Percentiles rank a stretch among this genome's conserved stretches.
phyloP scores from a whole-genome alignment of 129 eudicot genomes.

The Erigeron canadensis region DNA sequence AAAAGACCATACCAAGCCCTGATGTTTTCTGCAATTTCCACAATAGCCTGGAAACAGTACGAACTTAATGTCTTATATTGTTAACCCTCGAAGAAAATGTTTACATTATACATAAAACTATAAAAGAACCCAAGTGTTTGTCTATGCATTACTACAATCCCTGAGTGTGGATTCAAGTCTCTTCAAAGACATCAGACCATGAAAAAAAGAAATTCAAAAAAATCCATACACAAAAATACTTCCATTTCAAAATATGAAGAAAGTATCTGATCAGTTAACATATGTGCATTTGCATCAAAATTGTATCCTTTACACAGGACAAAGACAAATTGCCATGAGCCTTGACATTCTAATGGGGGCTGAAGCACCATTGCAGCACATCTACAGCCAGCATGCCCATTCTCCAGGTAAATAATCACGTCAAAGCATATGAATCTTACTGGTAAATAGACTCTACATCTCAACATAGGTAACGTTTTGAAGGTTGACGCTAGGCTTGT shows the following conservation, averaged over 20 bases:
- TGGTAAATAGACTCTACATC: neutral
- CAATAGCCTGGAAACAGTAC: neutral
- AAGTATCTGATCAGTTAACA: constrained; percentile 12
- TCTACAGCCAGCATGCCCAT: neutral
- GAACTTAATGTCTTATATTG: neutral
- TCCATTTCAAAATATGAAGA: neutral
- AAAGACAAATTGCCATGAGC: neutral
- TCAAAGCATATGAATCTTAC: neutral
- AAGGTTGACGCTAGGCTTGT: neutral
- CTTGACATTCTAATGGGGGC: neutral
- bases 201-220: neutral
- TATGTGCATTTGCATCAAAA: neutral
- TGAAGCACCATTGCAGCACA: neutral
- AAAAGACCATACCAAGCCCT: constrained; percentile 8
- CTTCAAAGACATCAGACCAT: constrained; percentile 4
- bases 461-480: neutral
- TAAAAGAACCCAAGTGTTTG: no score
- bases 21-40: constrained; percentile 10
- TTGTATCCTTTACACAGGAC: neutral
- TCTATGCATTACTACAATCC: constrained; percentile 3
- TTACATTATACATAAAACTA: neutral
- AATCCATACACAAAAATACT: neutral
- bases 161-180: neutral
- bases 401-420: neutral
- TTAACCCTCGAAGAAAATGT: neutral